These are phyloP conservation scores for Tricholoma matsutake DNA, from an alignment of 768 basidiomycete species.

Conservation along the genomic window DNA sequence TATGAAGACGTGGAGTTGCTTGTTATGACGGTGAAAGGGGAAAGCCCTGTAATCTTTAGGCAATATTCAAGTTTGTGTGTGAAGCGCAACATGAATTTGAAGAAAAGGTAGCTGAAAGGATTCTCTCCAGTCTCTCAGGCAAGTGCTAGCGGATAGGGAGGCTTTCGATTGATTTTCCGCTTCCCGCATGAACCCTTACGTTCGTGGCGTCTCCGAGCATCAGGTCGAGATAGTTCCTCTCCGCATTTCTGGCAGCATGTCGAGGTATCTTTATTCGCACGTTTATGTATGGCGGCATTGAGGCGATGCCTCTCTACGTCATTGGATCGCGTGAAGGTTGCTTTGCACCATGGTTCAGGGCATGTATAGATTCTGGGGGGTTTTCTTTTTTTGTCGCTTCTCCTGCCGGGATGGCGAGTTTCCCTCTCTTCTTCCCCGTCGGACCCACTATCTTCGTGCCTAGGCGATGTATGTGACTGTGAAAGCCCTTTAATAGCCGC, in stretches of 20 bases:
- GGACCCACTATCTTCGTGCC: not conserved
- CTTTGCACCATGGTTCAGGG: conserved; percentile 20
- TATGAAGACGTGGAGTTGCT: not conserved
- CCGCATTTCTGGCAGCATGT: conserved; percentile 19
- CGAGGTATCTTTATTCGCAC: conserved; percentile 8
- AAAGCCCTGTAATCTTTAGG: not conserved
- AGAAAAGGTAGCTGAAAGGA: not conserved
- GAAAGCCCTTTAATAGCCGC: not conserved
- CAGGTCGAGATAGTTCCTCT: conserved; percentile 23
- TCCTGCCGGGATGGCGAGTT: not conserved
- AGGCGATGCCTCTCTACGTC: conserved; percentile 22
- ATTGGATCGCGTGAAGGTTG: conserved; percentile 23
- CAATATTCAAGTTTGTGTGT: not conserved
- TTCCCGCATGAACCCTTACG: conserved; percentile 23
- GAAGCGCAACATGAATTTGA: not conserved
- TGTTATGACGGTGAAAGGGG: not conserved
- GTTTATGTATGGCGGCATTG: conserved; percentile 22
- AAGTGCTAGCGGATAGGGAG: not conserved
- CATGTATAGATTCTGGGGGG: not conserved
- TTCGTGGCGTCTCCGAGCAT: conserved; percentile 27
- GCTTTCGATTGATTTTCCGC: conserved; percentile 11
- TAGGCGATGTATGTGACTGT: not conserved
- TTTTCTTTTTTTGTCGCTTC: not conserved
- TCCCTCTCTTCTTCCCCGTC: not conserved
- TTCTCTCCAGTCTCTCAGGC: not conserved